Conservation (phyloP, 805 yeast species). For the Zygosaccharomyces kombuchaensis region DNA sequence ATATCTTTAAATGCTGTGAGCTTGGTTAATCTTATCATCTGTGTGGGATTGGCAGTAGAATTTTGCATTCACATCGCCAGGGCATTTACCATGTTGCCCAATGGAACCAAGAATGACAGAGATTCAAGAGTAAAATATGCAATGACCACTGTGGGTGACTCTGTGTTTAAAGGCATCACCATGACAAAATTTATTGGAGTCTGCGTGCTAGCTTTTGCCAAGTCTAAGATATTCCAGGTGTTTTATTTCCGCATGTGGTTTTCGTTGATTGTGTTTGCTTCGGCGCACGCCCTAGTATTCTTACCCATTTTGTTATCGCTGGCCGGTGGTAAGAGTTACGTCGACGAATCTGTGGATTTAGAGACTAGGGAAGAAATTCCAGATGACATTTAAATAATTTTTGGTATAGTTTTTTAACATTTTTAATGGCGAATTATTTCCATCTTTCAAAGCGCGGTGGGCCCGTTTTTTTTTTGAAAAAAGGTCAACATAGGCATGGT, state of each 20-base stretch:
- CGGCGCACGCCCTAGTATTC: conserved; percentile 71
- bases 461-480: not conserved
- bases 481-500: not conserved
- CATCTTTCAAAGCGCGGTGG: not conserved
- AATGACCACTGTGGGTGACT: conserved; percentile 75
- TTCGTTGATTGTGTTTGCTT: conserved; percentile 68
- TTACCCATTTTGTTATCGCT: conserved; percentile 69
- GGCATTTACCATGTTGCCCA: conserved; percentile 55
- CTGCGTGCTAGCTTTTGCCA: conserved; percentile 76
- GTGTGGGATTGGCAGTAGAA: conserved; percentile 90
- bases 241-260: conserved; percentile 96
- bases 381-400: not conserved
- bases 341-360: conserved; percentile 21
- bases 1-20: conserved; percentile 85
- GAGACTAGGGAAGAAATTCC: not conserved
- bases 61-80: conserved; percentile 85
- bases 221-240: conserved; percentile 81
- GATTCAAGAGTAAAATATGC: conserved; percentile 48
- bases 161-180: conserved; percentile 88
- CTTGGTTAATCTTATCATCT: conserved; percentile 84
- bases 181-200: conserved; percentile 88
- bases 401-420: not conserved
- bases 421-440: not conserved
- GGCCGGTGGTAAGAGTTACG: conserved; percentile 57
- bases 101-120: conserved; percentile 32